phyloP scores from a whole-genome alignment of 257 asterid genomes.

The Euphrasia confusa region DNA sequence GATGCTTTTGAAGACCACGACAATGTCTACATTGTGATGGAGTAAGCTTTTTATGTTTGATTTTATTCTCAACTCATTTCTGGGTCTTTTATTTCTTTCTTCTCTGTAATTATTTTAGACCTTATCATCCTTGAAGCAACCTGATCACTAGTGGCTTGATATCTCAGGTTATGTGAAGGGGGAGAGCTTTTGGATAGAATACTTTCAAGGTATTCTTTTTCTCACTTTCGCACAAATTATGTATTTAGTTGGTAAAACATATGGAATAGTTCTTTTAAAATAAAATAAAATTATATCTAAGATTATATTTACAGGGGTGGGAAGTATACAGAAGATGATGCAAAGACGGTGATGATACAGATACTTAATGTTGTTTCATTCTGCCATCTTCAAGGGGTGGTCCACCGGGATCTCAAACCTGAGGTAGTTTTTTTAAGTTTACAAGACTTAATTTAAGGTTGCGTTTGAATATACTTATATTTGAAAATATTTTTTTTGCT shows the following conservation, averaged over 20 bases:
- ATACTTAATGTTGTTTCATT: slow-evolving; percentile 62
- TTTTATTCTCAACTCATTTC: slow-evolving; percentile 7
- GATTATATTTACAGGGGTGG: slow-evolving; percentile 50
- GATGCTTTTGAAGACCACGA: slow-evolving; percentile 78
- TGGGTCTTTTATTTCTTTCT: not conserved
- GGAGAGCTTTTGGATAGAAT: slow-evolving; percentile 90
- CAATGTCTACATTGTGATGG: slow-evolving; percentile 83
- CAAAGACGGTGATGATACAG: slow-evolving; percentile 64
- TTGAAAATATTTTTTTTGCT: not conserved
- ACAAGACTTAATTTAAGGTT: not conserved
- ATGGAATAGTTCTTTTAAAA: not conserved
- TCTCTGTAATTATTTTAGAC: not conserved
- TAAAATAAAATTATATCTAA: not conserved
- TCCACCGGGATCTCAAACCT: slow-evolving; percentile 86
- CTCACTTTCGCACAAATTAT: not conserved
- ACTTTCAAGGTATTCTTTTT: slow-evolving; percentile 54
- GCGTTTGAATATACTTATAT: not conserved
- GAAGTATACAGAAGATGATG: slow-evolving; percentile 71
- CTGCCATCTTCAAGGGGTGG: slow-evolving; percentile 91
- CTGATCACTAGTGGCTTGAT: slow-evolving; percentile 20
- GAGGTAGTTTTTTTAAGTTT: slow-evolving; percentile 43
- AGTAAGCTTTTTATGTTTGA: slow-evolving; percentile 45
- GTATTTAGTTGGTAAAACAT: not conserved
- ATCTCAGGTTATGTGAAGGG: slow-evolving; percentile 80
- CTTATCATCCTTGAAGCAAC: slow-evolving; percentile 4